Evolutionary conservation across 2,329 filamentous ascomycete species (phyloP), one percentile per base, ranked within the genome.

Genomic region (Daldinia sp.): DNA sequence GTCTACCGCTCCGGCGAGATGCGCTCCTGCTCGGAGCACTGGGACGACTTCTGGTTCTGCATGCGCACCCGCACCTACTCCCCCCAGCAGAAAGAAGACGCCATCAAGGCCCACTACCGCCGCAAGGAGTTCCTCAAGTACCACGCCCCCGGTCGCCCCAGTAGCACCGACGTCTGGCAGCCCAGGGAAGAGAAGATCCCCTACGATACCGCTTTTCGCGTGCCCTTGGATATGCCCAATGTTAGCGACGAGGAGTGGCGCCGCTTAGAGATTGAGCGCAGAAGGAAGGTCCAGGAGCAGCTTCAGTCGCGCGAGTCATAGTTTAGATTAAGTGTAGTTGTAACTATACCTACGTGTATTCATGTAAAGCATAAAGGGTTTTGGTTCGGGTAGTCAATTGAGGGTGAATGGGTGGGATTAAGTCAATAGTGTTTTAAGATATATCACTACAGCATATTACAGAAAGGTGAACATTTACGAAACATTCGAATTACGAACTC

Each of bases 41-140:
- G 95, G 94, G 88, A 91, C 68, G 93, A 97, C 80, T 98, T 97
- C 81, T 97, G 94, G 92, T 95, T 98, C 82, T 99, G 96, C 85
- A 98, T 98, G 94, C 90, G 93, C 71, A 90, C 90, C 41, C 90
- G 91, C 75, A 86, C 86, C 1, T 89, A 89, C 76, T 80, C 85
- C 0, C 86, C 88, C 26, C 81, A 85, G 48, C 82, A 89, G 72
- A 88, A 89, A 74, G 89, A 87, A 67, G 86, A 84, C 59, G 84
- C 86, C 74, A 86, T 97, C 62, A 84, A 85, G 67, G 88, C 89
- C 54, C 88, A 90, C 80, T 93, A 94, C 81, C 84, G 88, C 70
- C 84, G 87, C 71, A 91, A 90, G 79, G 86, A 88, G 76, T 80
- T 84, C 68, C 87, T 87, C 42, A 91, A 89, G 78, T 91, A 93